A percentile compares a stretch with the other conserved stretches of the same genome.
Conservation (phyloP, 495 filamentous ascomycete species). For the Geoglossum glabrum region DNA sequence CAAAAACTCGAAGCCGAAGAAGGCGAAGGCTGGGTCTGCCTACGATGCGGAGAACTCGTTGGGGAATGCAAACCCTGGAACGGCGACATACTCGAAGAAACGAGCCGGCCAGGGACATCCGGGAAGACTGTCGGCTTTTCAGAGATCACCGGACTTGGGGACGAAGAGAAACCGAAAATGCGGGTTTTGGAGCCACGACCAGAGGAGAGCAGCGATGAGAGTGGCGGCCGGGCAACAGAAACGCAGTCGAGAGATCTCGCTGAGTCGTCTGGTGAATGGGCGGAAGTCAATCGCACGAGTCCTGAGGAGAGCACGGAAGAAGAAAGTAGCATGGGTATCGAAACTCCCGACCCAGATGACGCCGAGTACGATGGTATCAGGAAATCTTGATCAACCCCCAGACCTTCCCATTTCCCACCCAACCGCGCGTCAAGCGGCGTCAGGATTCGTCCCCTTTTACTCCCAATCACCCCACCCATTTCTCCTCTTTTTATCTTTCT, state of each 20-base stretch:
- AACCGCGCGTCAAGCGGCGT: too few species aligned
- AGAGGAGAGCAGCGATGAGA: neutral
- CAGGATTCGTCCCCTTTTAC: too few species aligned
- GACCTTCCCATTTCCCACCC: too few species aligned
- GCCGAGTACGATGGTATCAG: too few species aligned
- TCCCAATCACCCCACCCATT: too few species aligned
- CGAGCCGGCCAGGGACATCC: conserved; percentile 23
- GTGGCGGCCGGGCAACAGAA: neutral
- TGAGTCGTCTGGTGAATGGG: neutral
- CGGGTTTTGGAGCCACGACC: neutral
- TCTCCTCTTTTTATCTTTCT: too few species aligned
- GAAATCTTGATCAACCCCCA: too few species aligned
- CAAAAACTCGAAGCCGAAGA: conserved; percentile 79
- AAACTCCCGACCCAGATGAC: too few species aligned
- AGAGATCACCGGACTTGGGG: conserved; percentile 24
- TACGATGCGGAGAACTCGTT: conserved; percentile 68
- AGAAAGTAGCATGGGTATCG: too few species aligned
- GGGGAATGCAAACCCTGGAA: conserved; percentile 87
- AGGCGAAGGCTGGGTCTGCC: conserved; percentile 87
- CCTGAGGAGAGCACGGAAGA: neutral
- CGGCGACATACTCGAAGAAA: conserved; percentile 58
- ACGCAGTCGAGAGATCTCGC: neutral
- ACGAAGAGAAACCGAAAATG: neutral
- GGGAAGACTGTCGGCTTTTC: conserved; percentile 54
- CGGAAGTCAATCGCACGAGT: neutral